Evolutionary conservation across 768 basidiomycete species (phyloP), one percentile per base, ranked within the genome.

Genomic region (Phylloporus arenicola): DNA sequence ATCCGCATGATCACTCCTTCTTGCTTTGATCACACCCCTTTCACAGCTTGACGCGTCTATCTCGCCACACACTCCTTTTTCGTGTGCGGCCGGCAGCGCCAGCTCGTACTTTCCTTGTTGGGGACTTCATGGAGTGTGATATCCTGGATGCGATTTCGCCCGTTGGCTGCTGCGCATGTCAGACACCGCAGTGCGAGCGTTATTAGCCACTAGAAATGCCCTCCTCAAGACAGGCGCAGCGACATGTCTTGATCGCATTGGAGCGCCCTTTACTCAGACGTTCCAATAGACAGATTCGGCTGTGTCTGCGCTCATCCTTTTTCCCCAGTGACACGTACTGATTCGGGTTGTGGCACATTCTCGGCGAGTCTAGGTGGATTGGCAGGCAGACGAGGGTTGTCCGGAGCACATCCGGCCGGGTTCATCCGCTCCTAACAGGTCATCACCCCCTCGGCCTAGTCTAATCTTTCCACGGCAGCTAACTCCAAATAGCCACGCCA

Each of bases 11-110:
- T 43, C 25, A 27, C 25, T 27, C 14, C 39, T 49, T 40, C 45
- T 53, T 46, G 30, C 45, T 50, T 51, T 47, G 46, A 63, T 57
- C 50, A 51, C 52, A 49, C 41, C 41, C 44, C 43, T 47, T 51
- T 55, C 50, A 56, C 50, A 43, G n/a, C 39, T 53, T 37, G 45
- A 35, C 34, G 34, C n/a, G 34, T 12, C 34, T 38, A 17, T 22
- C 13, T 8, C 25, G 16, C 25, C 24, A 7, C 24, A 4, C 7
- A 8, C 8, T 29, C 42, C 27, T 29, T 30, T 43, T 43, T 27
- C 25, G 42, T 27, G 10, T 19, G 16, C 3, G 27, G 27, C 27
- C 10, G 41, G 41, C n/a, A 10, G 27, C 27, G 27, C 9, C 27
- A 8, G 29, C 29, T 30, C 10, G 29, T 8, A 3, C 7, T 29